Conservation (phyloP, 2,329 filamentous ascomycete species). For the Aureobasidium sp. region DNA sequence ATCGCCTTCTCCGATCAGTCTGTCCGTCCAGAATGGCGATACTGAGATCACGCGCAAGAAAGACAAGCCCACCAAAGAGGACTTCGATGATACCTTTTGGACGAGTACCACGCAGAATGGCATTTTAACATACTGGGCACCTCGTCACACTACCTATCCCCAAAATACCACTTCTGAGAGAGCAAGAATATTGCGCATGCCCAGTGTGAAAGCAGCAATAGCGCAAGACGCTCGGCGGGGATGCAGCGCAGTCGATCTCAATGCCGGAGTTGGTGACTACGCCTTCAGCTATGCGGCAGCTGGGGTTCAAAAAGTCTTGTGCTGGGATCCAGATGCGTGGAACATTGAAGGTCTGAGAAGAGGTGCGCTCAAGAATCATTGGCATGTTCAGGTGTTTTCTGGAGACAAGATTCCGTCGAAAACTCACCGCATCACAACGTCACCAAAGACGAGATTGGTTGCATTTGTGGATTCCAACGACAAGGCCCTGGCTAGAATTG, state of each 20-base stretch:
- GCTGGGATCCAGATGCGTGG: conserved; percentile 77
- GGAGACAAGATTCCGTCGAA: not conserved
- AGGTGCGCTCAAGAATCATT: conserved; percentile 37
- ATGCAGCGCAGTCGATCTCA: conserved; percentile 61
- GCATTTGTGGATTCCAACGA: conserved; percentile 39
- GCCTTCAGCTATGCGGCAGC: conserved; percentile 72
- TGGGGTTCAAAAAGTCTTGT: conserved; percentile 63
- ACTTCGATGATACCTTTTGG: conserved; percentile 70
- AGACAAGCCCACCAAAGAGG: conserved; percentile 31
- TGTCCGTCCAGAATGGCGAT: conserved; percentile 64
- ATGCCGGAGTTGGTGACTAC: conserved; percentile 92
- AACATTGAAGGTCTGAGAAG: conserved; percentile 39
- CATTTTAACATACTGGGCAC: conserved; percentile 79
- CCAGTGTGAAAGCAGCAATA: conserved; percentile 25
- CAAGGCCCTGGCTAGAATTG: conserved; percentile 27
- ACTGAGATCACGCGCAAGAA: conserved; percentile 62
- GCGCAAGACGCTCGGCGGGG: conserved; percentile 7
- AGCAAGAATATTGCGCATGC: conserved; percentile 56
- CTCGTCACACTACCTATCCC: conserved; percentile 88
- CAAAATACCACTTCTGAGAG: conserved; percentile 89
- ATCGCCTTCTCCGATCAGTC: conserved; percentile 63
- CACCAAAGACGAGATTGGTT: conserved; percentile 25
- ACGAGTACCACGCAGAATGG: conserved; percentile 66
- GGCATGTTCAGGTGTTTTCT: conserved; percentile 23
- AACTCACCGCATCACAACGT: not conserved